Conservation (phyloP, 2,329 filamentous ascomycete genomes). For the Colletotrichum costaricense region DNA sequence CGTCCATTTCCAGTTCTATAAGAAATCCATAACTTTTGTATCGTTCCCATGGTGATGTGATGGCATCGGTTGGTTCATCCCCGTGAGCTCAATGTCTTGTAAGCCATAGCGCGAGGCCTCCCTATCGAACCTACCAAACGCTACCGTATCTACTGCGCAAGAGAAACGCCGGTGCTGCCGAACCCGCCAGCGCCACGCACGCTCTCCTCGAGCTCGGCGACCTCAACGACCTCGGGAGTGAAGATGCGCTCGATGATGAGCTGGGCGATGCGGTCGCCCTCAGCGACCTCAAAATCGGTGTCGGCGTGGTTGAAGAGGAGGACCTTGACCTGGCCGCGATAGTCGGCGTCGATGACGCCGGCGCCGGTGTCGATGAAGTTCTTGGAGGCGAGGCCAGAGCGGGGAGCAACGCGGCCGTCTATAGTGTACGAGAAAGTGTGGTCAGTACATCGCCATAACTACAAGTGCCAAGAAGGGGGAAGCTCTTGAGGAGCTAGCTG, state of each 20-base stretch:
- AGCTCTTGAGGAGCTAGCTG: neutral
- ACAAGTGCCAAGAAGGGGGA: neutral
- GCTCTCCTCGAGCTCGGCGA: constrained; percentile 88
- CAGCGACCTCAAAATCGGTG: constrained; percentile 81
- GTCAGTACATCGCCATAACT: constrained; percentile 1
- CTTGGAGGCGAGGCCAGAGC: constrained; percentile 91
- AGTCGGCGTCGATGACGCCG: constrained; percentile 97
- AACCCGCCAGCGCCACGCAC: constrained; percentile 92
- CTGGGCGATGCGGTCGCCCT: constrained; percentile 93
- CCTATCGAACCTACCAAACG: neutral
- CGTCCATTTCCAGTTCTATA: constrained; percentile 15
- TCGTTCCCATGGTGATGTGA: neutral
- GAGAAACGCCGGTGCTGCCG: constrained; percentile 79
- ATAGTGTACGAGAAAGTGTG: neutral
- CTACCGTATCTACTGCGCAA: constrained; percentile 17
- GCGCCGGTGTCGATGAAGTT: constrained; percentile 97
- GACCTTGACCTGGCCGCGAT: constrained; percentile 93
- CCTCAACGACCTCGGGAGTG: constrained; percentile 91
- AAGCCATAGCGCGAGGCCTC: too few relatives aligned
- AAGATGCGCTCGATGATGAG: constrained; percentile 94
- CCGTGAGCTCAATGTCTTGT: too few relatives aligned
- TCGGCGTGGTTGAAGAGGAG: constrained; percentile 94
- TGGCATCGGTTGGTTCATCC: neutral
- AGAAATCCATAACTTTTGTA: neutral
- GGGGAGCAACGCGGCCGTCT: constrained; percentile 92